These are phyloP conservation scores for Aspergillus heteromorphus DNA, from an alignment of 495 filamentous ascomycete genomes.

Conservation along the genomic window DNA sequence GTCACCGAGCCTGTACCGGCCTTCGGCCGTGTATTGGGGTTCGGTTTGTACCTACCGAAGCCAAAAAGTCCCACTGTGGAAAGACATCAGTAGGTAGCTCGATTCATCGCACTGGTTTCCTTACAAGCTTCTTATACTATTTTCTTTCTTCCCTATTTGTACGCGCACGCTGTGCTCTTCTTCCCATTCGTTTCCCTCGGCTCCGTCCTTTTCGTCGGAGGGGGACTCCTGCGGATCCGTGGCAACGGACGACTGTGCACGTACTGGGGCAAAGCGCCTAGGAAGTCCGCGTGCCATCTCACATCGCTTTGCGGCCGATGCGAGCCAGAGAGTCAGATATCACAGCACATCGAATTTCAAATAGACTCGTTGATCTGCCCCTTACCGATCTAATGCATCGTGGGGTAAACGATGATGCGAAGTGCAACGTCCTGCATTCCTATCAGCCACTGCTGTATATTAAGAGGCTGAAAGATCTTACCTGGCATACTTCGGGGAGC, in stretches of 20 bases:
- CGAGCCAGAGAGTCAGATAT: background rate
- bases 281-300: background rate
- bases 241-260: background rate
- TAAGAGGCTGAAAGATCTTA: background rate
- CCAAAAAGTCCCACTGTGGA: conserved; percentile 13
- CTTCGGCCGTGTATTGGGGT: background rate
- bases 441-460: background rate
- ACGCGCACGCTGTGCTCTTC: no score
- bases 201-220: no score
- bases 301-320: background rate
- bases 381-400: conserved; percentile 1
- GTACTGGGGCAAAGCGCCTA: background rate
- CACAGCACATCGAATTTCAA: background rate
- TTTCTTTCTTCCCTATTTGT: no score
- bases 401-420: background rate
- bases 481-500: conserved; percentile 1
- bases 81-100: conserved; percentile 4
- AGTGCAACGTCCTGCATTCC: background rate
- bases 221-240: no score
- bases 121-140: background rate
- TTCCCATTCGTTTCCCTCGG: no score
- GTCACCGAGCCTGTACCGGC: background rate
- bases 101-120: background rate
- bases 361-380: background rate
- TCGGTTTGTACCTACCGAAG: conserved; percentile 9